phyloP scores from a whole-genome alignment of 495 filamentous ascomycete genomes.

The Penicillium chermesinum region DNA sequence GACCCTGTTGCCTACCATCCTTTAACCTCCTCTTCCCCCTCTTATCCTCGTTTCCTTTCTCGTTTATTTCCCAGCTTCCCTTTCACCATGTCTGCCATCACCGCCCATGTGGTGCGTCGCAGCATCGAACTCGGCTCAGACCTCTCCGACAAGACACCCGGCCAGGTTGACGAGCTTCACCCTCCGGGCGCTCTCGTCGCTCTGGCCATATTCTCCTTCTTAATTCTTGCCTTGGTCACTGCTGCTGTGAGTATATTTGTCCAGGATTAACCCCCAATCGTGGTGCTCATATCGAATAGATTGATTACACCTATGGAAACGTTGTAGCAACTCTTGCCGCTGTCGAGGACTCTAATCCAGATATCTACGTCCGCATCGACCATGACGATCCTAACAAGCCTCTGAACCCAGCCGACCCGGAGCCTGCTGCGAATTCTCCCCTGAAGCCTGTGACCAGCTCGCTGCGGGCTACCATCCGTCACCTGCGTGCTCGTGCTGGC shows the following conservation, averaged over 20 bases:
- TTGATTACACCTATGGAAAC: conserved; percentile 54
- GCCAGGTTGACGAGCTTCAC: background rate
- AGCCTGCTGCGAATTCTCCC: conserved; percentile 14
- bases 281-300: conserved; percentile 14
- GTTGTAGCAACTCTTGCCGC: conserved; percentile 57
- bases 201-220: background rate
- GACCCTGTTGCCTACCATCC: background rate
- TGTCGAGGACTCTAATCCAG: conserved; percentile 57
- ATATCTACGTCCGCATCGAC: conserved; percentile 48
- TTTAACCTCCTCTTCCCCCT: background rate
- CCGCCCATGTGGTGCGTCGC: conserved; percentile 9
- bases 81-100: conserved; percentile 13
- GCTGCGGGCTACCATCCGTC: conserved; percentile 51
- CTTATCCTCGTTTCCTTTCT: background rate
- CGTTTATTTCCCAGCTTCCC: background rate
- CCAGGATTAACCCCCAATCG: background rate
- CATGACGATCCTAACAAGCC: conserved; percentile 30
- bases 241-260: conserved; percentile 7
- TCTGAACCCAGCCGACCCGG: conserved; percentile 28
- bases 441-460: conserved; percentile 54
- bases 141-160: background rate
- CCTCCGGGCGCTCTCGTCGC: conserved; percentile 5
- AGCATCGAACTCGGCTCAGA: conserved; percentile 8
- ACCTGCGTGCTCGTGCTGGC: conserved; percentile 53
- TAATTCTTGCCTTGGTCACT: background rate